Percentiles rank a stretch among this genome's conserved stretches.
phyloP scores from a whole-genome alignment of 2,329 filamentous ascomycete species.

The Aspergillus puulaauensis region DNA sequence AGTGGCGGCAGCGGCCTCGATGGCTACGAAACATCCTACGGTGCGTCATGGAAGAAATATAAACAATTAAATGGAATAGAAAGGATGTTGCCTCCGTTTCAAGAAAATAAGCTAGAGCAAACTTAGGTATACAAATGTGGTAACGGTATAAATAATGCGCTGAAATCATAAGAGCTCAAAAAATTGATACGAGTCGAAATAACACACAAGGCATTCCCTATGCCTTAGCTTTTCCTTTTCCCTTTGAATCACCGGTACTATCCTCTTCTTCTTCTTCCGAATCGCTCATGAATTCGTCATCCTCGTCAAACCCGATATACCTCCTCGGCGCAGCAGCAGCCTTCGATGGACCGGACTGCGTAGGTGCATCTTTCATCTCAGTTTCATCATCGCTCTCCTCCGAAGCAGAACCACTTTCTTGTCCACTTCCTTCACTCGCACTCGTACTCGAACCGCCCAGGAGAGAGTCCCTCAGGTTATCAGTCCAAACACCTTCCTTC shows the following conservation, averaged over 20 bases:
- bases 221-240: conserved; percentile 39
- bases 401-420: conserved; percentile 29
- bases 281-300: conserved; percentile 48
- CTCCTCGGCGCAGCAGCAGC: conserved; percentile 31
- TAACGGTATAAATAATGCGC: background rate
- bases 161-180: conserved; percentile 7
- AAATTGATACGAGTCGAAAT: background rate
- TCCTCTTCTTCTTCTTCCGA: conserved; percentile 38
- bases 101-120: background rate
- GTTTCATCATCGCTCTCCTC: conserved; percentile 41
- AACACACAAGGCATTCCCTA: conserved; percentile 12
- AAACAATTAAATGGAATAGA: background rate
- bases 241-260: conserved; percentile 21
- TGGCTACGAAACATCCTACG: background rate
- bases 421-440: conserved; percentile 39
- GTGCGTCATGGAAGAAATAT: background rate
- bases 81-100: background rate
- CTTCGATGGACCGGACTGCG: conserved; percentile 22
- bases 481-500: conserved; percentile 56
- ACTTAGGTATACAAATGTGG: background rate
- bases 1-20: conserved; percentile 13
- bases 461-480: conserved; percentile 40
- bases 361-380: conserved; percentile 31
- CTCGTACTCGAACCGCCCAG: conserved; percentile 39
- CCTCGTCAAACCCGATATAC: conserved; percentile 50